Base-by-base conservation (phyloP, 75 land plant genomes). In the Chamaecyparis obtusa region DNA sequence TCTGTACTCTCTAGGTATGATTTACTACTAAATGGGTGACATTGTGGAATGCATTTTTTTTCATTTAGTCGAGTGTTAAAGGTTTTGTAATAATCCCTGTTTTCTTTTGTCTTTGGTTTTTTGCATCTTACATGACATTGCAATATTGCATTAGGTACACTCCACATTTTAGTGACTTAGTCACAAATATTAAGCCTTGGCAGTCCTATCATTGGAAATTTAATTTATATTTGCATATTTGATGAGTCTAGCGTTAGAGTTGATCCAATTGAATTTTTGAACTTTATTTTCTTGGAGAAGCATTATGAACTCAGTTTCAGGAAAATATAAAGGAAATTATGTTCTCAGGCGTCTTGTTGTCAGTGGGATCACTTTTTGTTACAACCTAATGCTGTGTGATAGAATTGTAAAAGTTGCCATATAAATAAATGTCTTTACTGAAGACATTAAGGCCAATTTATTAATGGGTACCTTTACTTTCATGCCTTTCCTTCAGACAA, bases 401-500 rank as follows among this genome's bases (percentile, higher is more conserved):
- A 64, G 69, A 64, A 57, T 57, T 57, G 16, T 24, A 64, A 64
- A 64, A 74, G 14, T 33, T 13, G 11, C 76, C 13, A 30, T 13
- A 33, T 74, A 74, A 74, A 74, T 32, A 74, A 32, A 30, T 33
- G n/a, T 74, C 14, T 74, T 74, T 32, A 13, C 33, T 74, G 76
- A 74, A 33, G 33, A 74, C 36, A 0, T 11, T 32, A 74, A 74
- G 27, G 21, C 9, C 69, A 64, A 21, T 24, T 2, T 27, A 1
- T 24, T 64, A 27, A 64, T 64, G 69, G 36, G 1, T 74, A 10
- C 30, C 64, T 35, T 32, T 33, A 9, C 44, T 83, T 37, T 24
- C 32, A 41, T 37, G n/a, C 11, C 8, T 83, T 83, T 83, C 30
- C 84, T 86, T 82, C 90, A 92, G 93, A 90, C 92, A 90, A 83